phyloP scores from a whole-genome alignment of 345 rosid species.

The Syzygium grande region DNA sequence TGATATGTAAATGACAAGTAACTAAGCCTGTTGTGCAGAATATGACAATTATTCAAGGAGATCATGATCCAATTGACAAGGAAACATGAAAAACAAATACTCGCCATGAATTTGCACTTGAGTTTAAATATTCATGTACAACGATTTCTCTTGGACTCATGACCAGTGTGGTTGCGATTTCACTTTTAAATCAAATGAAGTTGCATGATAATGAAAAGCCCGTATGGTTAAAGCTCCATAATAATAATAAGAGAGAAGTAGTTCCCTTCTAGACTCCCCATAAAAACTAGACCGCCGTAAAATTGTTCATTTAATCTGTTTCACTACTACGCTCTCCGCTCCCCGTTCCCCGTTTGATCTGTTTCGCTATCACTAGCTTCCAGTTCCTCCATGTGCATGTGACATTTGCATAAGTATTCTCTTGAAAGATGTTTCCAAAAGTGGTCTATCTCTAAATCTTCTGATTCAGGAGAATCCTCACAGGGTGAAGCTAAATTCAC shows the following conservation, averaged over 20 bases:
- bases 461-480: background rate
- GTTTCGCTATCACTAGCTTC: background rate
- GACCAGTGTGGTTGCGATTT: background rate
- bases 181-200: background rate
- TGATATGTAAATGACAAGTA: background rate
- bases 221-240: background rate
- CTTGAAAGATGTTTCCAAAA: too few relatives aligned
- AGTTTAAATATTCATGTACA: too few relatives aligned
- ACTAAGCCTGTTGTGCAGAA: background rate
- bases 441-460: too few relatives aligned
- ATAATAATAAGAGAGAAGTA: background rate
- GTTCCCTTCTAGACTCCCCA: too few relatives aligned
- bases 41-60: background rate
- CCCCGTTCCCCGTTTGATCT: background rate
- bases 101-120: background rate
- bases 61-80: background rate
- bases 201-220: background rate
- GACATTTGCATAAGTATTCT: background rate
- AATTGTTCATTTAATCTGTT: too few relatives aligned
- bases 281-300: too few relatives aligned
- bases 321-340: background rate
- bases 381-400: background rate
- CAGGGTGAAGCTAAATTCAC: background rate
- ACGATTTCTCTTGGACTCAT: background rate
- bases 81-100: background rate